These are phyloP conservation scores for Biscogniauxia marginata DNA, from an alignment of 2,329 filamentous ascomycete species.

Conservation along the genomic window DNA sequence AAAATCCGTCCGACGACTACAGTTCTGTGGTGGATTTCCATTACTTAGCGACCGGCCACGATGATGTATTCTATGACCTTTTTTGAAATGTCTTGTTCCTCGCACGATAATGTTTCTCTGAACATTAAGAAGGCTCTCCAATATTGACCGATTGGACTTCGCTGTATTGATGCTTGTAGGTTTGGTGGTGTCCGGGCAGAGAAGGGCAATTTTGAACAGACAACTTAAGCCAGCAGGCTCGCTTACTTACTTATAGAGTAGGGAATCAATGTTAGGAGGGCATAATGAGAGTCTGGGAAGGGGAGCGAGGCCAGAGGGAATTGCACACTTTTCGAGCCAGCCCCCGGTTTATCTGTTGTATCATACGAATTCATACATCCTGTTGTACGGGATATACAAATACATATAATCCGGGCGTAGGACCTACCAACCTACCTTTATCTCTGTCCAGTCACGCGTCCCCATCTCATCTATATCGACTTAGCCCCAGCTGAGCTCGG, in stretches of 20 bases:
- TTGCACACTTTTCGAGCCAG: conserved; percentile 2
- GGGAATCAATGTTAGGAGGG: conserved; percentile 2
- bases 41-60: not conserved
- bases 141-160: not conserved
- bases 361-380: conserved; percentile 1
- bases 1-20: not conserved
- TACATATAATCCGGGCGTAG: not conserved
- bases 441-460: not conserved
- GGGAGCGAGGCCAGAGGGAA: conserved; percentile 3
- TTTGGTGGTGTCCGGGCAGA: not conserved
- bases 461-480: not conserved
- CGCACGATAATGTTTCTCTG: not conserved
- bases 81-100: not conserved
- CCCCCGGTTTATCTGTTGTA: not conserved
- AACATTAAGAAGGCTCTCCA: not conserved
- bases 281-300: conserved; percentile 12
- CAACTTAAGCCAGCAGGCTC: not conserved
- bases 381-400: not conserved
- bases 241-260: not conserved
- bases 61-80: not conserved
- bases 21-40: not conserved
- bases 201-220: not conserved
- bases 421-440: not conserved
- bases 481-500: not conserved
- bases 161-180: not conserved